These are phyloP conservation scores for Pyrenophora seminiperda DNA, from an alignment of 2,329 filamentous ascomycete species.

Conservation along the genomic window DNA sequence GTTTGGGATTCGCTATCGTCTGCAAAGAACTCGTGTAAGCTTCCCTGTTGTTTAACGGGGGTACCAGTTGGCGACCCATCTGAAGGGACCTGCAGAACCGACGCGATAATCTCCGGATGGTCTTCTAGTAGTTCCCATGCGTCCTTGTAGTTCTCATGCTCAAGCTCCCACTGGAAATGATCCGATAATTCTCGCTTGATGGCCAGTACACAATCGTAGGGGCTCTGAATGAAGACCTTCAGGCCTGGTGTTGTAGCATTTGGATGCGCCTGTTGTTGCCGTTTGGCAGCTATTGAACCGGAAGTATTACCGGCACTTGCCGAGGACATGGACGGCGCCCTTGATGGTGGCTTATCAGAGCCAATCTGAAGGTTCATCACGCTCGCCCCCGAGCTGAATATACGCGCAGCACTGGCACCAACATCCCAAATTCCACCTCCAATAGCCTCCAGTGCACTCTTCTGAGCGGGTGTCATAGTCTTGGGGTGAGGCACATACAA, in stretches of 20 bases:
- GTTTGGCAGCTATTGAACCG: slow-evolving; percentile 26
- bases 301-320: slow-evolving; percentile 40
- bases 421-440: slow-evolving; percentile 86
- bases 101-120: slow-evolving; percentile 72
- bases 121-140: slow-evolving; percentile 90
- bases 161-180: slow-evolving; percentile 83
- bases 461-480: slow-evolving; percentile 65
- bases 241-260: slow-evolving; percentile 62
- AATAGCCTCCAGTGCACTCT: slow-evolving; percentile 76
- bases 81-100: slow-evolving; percentile 46
- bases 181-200: slow-evolving; percentile 86
- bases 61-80: slow-evolving; percentile 50
- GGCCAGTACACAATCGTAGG: slow-evolving; percentile 93
- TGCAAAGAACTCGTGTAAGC: slow-evolving; percentile 69
- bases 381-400: slow-evolving; percentile 87
- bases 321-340: slow-evolving; percentile 40
- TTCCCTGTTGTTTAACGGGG: slow-evolving; percentile 51
- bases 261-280: slow-evolving; percentile 50
- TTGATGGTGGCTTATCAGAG: slow-evolving; percentile 42
- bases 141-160: slow-evolving; percentile 78
- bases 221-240: slow-evolving; percentile 94
- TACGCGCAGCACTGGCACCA: slow-evolving; percentile 80
- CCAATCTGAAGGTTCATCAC: slow-evolving; percentile 58
- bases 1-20: slow-evolving; percentile 69
- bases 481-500: slow-evolving; percentile 75